These are phyloP conservation scores for Apophysomyces variabilis DNA, from an alignment of 371 early-diverging fungal species.

Conservation along the genomic window DNA sequence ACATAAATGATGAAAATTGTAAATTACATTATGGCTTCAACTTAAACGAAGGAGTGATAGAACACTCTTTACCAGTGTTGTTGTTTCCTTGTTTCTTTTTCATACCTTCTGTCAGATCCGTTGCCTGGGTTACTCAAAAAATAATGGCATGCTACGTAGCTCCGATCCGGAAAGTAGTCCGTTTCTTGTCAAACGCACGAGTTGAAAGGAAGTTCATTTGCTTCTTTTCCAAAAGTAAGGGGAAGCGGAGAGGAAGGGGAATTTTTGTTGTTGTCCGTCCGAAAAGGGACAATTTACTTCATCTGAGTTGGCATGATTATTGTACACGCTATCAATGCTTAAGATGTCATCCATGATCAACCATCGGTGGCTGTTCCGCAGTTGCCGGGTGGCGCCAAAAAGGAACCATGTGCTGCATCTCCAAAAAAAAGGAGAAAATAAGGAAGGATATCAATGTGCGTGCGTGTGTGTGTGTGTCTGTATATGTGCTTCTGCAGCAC, in stretches of 20 bases:
- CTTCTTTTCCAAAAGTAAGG: background rate
- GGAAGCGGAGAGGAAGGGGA: background rate
- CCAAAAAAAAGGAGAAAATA: background rate
- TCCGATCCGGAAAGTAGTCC: background rate
- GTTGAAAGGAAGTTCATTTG: background rate
- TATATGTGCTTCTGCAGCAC: background rate
- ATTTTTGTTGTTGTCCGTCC: background rate
- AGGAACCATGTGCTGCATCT: conserved; percentile 4
- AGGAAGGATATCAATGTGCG: too few relatives aligned
- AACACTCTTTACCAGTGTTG: background rate
- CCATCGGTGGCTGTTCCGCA: conserved; percentile 1
- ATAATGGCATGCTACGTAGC: background rate
- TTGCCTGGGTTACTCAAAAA: background rate
- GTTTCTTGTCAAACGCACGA: background rate
- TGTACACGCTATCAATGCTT: background rate
- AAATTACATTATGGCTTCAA: conserved; percentile 3
- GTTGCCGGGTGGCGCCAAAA: conserved; percentile 9
- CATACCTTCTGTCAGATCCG: background rate
- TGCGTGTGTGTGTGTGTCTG: background rate
- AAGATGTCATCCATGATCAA: background rate
- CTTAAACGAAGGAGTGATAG: background rate
- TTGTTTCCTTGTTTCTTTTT: too few relatives aligned
- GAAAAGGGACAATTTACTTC: background rate
- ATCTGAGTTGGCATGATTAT: background rate
- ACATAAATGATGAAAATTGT: background rate